phyloP scores from a whole-genome alignment of 2,329 filamentous ascomycete species.

The Penicillium sp. region DNA sequence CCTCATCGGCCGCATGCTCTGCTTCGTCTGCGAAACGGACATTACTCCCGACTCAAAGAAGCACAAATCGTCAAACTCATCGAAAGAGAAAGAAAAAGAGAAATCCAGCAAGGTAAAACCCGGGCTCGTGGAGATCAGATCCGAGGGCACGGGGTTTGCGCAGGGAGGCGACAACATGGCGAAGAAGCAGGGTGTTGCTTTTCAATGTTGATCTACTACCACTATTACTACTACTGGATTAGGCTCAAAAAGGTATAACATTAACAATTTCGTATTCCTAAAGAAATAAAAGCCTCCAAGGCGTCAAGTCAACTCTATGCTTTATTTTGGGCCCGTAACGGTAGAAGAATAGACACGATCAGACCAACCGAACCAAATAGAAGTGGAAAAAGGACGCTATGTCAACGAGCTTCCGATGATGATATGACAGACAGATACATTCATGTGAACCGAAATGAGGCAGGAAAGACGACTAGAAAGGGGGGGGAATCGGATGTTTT shows the following conservation, averaged over 20 bases:
- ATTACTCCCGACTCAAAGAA: slow-evolving; percentile 50
- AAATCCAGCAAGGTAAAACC: slow-evolving; percentile 54
- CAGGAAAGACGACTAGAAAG: not conserved
- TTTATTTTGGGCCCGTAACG: not conserved
- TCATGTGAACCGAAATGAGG: not conserved
- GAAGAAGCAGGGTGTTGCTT: slow-evolving; percentile 72
- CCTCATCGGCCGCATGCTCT: slow-evolving; percentile 51
- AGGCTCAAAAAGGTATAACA: not conserved
- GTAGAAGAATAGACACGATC: not conserved
- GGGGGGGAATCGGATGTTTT: not conserved
- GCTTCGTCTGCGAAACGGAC: slow-evolving; percentile 83
- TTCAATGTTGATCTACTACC: slow-evolving; percentile 62
- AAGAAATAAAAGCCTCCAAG: not conserved
- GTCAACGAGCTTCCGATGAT: not conserved
- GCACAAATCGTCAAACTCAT: slow-evolving; percentile 7
- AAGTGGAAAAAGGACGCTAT: not conserved
- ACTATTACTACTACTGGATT: no score
- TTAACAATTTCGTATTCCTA: not conserved
- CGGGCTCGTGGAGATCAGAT: slow-evolving; percentile 73
- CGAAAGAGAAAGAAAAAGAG: slow-evolving; percentile 32
- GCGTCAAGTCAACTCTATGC: not conserved
- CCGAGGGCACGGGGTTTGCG: slow-evolving; percentile 89
- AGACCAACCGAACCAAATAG: not conserved
- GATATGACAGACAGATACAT: not conserved
- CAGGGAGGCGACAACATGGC: slow-evolving; percentile 80